Conservation (phyloP, 441 rosid species). For the Mallotus japonicus region DNA sequence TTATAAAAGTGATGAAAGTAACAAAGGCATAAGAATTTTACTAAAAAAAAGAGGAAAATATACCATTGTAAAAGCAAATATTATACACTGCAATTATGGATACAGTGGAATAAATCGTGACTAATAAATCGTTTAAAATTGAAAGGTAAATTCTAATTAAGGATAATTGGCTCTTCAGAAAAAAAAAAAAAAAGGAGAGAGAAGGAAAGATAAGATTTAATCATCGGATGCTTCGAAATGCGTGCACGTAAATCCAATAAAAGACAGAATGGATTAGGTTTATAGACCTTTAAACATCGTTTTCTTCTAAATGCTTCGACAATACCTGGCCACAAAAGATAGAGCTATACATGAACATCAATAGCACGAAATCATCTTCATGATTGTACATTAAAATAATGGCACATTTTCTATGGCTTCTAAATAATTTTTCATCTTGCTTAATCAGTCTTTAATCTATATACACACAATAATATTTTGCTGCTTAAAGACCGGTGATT, state of each 20-base stretch:
- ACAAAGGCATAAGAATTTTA: too few species aligned
- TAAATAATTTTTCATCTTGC: too few species aligned
- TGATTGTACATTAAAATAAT: not conserved
- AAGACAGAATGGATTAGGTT: not conserved
- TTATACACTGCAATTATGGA: not conserved
- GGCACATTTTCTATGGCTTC: not conserved
- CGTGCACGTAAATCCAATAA: constrained; percentile 35
- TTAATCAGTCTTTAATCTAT: too few species aligned
- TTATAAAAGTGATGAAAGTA: too few species aligned
- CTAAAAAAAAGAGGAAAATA: too few species aligned
- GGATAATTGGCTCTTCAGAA: not conserved
- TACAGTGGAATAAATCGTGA: not conserved
- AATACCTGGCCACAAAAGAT: too few species aligned
- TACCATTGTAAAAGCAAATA: too few species aligned
- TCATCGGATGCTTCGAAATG: constrained; percentile 17
- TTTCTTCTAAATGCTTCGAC: constrained; percentile 17
- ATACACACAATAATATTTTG: too few species aligned
- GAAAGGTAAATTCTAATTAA: not conserved
- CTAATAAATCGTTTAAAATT: too few species aligned
- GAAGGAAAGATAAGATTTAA: not conserved
- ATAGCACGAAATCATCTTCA: not conserved
- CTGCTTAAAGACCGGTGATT: too few species aligned
- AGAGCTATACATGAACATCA: too few species aligned
- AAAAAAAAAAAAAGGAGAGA: not conserved
- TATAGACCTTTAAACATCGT: constrained; percentile 11